These are phyloP conservation scores for Hemerocallis citrina DNA, from an alignment of 106 monocot species.

Conservation along the genomic window DNA sequence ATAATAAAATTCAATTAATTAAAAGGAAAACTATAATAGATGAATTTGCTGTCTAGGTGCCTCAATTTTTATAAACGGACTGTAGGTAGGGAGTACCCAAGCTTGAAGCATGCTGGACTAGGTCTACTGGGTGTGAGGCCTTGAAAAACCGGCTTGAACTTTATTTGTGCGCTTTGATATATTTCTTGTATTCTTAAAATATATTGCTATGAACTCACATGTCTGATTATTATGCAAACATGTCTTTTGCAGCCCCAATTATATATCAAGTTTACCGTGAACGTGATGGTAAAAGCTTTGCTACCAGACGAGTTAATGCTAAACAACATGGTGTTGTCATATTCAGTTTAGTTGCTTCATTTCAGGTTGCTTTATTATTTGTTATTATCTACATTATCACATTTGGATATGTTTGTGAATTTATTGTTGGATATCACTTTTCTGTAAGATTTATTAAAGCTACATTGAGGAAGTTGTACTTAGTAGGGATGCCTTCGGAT, in stretches of 20 bases:
- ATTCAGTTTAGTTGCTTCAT: slow-evolving; percentile 79
- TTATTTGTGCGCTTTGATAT: background rate
- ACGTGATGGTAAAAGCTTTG: slow-evolving; percentile 93
- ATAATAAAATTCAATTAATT: too few species aligned
- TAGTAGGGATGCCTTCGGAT: too few species aligned
- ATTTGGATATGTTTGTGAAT: background rate
- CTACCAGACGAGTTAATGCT: slow-evolving; percentile 84
- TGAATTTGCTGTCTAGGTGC: too few species aligned
- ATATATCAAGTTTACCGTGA: slow-evolving; percentile 84
- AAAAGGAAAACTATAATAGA: too few species aligned
- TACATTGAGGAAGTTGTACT: background rate
- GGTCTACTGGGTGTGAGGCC: too few species aligned
- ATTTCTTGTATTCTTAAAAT: background rate
- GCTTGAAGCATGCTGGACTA: too few species aligned
- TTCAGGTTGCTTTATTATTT: slow-evolving; percentile 52
- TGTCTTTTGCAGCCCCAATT: slow-evolving; percentile 59
- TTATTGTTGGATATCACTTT: background rate
- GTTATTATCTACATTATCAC: background rate
- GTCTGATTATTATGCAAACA: background rate
- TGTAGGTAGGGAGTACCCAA: too few species aligned
- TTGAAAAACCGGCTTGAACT: too few species aligned
- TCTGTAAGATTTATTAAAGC: background rate
- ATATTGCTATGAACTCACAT: background rate
- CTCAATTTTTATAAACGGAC: too few species aligned
- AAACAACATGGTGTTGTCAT: slow-evolving; percentile 74